phyloP scores from a whole-genome alignment of 2,329 filamentous ascomycete species.

The Nemania sp. region DNA sequence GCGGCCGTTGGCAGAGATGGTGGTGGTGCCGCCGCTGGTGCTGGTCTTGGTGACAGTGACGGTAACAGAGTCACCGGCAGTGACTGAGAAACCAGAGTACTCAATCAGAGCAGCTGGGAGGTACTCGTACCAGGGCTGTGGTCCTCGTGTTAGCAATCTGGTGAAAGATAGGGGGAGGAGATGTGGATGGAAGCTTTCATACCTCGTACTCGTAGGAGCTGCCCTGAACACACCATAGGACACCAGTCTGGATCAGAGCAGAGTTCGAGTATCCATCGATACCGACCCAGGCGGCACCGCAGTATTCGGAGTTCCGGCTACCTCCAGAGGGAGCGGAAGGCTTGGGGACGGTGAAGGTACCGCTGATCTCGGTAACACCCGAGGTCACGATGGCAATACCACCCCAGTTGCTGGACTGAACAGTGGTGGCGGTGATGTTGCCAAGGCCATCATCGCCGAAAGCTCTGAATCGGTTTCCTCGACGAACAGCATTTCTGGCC shows the following conservation, averaged over 20 bases:
- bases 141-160: neutral
- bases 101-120: slow-evolving; percentile 17
- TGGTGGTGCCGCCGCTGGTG: slow-evolving; percentile 14
- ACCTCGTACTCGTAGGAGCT: slow-evolving; percentile 19
- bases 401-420: slow-evolving; percentile 18
- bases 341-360: slow-evolving; percentile 17
- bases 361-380: slow-evolving; percentile 19
- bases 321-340: slow-evolving; percentile 16
- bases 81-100: slow-evolving; percentile 17
- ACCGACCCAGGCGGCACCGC: slow-evolving; percentile 23
- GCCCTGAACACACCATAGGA: slow-evolving; percentile 23
- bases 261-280: slow-evolving; percentile 21
- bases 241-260: slow-evolving; percentile 22
- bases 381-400: slow-evolving; percentile 21
- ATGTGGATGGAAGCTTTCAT: neutral
- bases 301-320: slow-evolving; percentile 5
- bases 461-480: slow-evolving; percentile 5
- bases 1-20: slow-evolving; percentile 14
- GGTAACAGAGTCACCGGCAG: slow-evolving; percentile 15
- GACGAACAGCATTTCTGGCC: slow-evolving; percentile 17
- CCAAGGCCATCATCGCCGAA: slow-evolving; percentile 2
- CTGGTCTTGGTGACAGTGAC: slow-evolving; percentile 22
- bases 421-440: slow-evolving; percentile 14
- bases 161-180: neutral
- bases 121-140: slow-evolving; percentile 23